Conservation (phyloP, 2,329 filamentous ascomycete genomes). For the Fusarium musae region DNA sequence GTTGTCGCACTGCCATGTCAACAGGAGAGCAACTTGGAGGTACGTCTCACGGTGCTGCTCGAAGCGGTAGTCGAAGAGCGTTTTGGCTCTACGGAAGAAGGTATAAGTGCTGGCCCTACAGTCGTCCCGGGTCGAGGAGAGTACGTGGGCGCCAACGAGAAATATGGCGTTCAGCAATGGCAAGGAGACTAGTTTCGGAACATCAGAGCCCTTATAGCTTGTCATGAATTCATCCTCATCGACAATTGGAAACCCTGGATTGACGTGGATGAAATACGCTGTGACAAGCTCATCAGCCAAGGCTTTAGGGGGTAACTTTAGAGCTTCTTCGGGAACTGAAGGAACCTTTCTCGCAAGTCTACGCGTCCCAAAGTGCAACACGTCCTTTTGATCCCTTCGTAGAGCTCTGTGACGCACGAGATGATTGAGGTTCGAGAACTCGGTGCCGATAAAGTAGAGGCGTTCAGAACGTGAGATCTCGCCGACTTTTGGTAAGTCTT, state of each 20-base stretch:
- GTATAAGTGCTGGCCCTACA: conserved; percentile 54
- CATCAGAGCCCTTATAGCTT: conserved; percentile 59
- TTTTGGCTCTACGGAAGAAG: conserved; percentile 64
- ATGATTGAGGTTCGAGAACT: conserved; percentile 66
- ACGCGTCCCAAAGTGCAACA: conserved; percentile 51
- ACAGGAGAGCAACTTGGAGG: conserved; percentile 64
- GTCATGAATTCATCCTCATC: conserved; percentile 63
- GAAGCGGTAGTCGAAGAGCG: conserved; percentile 62
- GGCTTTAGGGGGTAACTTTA: conserved; percentile 59
- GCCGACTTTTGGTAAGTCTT: conserved; percentile 55
- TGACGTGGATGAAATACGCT: conserved; percentile 62
- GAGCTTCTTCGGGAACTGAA: conserved; percentile 57
- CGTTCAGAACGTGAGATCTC: conserved; percentile 61
- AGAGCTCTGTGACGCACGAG: conserved; percentile 60
- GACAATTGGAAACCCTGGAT: conserved; percentile 62
- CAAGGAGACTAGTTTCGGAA: conserved; percentile 57
- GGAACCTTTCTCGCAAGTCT: conserved; percentile 51
- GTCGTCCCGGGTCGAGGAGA: conserved; percentile 53
- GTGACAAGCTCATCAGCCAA: conserved; percentile 61
- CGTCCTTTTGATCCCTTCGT: conserved; percentile 39
- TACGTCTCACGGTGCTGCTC: conserved; percentile 64
- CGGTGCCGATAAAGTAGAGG: conserved; percentile 65
- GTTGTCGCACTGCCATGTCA: conserved; percentile 67
- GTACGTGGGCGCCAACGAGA: conserved; percentile 63
- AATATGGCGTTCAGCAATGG: conserved; percentile 62